Evolutionary conservation across 164 flowering plant genomes (phyloP).

Genomic region (Buxus sempervirens): DNA sequence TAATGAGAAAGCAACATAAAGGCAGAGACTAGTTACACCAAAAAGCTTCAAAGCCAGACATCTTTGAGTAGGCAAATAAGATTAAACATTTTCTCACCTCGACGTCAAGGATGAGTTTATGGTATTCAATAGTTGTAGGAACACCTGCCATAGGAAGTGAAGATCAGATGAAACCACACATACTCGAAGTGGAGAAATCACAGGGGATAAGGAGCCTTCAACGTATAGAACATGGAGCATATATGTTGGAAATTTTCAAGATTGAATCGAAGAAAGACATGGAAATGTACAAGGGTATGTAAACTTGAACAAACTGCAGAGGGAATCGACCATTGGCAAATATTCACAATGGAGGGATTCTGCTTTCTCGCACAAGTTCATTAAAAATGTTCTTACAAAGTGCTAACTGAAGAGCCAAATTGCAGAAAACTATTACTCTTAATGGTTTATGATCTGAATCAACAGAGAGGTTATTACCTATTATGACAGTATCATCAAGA

Average conservation of each 20-base stretch:
- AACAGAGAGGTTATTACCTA: conserved; percentile 37
- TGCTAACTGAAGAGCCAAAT: background rate
- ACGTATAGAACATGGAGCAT: no score
- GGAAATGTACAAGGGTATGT: background rate
- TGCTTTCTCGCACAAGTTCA: background rate
- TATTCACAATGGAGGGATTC: background rate
- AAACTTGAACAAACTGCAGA: background rate
- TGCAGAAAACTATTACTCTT: background rate
- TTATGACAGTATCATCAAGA: conserved; percentile 83
- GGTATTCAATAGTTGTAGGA: conserved; percentile 96
- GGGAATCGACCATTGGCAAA: background rate
- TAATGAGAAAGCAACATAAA: conserved; percentile 12
- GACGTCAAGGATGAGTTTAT: conserved; percentile 89
- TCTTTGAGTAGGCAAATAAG: background rate
- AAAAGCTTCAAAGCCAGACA: background rate
- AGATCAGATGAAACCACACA: background rate
- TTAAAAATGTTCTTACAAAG: background rate
- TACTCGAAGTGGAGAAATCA: background rate
- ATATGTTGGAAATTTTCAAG: background rate
- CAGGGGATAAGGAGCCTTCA: no score
- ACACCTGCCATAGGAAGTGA: conserved; percentile 49
- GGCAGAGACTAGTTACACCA: background rate
- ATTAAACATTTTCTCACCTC: conserved; percentile 47
- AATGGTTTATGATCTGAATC: background rate
- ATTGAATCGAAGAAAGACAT: background rate